Conservation (phyloP, 257 asterid genomes). For the Paraleonurus japonicus region DNA sequence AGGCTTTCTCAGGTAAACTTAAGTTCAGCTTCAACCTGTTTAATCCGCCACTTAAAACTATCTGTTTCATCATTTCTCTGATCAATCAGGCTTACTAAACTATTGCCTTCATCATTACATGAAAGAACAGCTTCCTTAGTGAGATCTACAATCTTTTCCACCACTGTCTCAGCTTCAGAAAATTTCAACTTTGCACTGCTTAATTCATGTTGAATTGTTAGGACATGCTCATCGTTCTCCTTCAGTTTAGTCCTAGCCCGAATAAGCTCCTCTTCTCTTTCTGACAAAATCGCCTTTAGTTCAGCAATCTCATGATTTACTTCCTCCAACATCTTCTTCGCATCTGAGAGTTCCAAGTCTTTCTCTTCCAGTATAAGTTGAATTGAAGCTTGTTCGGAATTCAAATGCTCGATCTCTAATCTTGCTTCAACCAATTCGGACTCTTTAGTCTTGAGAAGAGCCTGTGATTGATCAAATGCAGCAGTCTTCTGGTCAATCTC, state of each 20-base stretch:
- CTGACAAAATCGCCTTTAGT: constrained; percentile 43
- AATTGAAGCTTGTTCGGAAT: constrained; percentile 60
- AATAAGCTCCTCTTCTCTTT: constrained; percentile 57
- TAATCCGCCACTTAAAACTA: constrained; percentile 42
- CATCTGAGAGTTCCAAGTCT: constrained; percentile 51
- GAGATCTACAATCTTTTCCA: constrained; percentile 62
- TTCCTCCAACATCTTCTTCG: constrained; percentile 48
- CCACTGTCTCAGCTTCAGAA: constrained; percentile 69
- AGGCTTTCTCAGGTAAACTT: constrained; percentile 53
- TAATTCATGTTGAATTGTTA: constrained; percentile 53
- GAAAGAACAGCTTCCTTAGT: constrained; percentile 58
- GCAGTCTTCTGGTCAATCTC: constrained; percentile 48
- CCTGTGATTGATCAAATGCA: constrained; percentile 52
- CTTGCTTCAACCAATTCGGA: constrained; percentile 77
- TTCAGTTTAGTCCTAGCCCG: constrained; percentile 49
- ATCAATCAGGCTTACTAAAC: constrained; percentile 27
- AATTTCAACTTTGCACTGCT: constrained; percentile 39
- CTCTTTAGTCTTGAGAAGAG: constrained; percentile 62
- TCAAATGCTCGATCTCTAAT: constrained; percentile 59
- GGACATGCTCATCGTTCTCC: constrained; percentile 60
- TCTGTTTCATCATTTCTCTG: constrained; percentile 28
- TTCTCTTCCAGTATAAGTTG: constrained; percentile 55
- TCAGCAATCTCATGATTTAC: constrained; percentile 54
- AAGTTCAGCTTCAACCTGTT: constrained; percentile 66
- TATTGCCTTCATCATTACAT: constrained; percentile 25